Evolutionary conservation across 2,329 filamentous ascomycete species (phyloP), one percentile per base, ranked within the genome.

Genomic region (Aspergillus costaricaensis): DNA sequence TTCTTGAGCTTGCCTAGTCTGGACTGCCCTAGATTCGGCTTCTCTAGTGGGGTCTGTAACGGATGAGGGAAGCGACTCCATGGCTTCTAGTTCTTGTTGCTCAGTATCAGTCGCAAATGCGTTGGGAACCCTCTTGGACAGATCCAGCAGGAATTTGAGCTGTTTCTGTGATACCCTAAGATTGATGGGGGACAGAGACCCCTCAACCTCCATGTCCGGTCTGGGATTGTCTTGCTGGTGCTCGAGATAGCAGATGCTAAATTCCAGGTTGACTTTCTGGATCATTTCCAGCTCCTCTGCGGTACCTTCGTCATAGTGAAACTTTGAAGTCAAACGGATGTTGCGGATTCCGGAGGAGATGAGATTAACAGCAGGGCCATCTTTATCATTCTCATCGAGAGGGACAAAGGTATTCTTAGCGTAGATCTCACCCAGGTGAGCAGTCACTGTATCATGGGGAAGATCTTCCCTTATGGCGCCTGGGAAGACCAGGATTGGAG

Each of bases 351-450:
- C 95, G 17, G 92, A 89, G 2, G 91, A 90, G 15, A 99, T 85
- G 73, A 96, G 92, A 82, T 96, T 99, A 32, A 91, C 91, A 61
- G 91, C 88, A 3, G 89, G 85, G 0, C 90, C 85, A 30, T 87
- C 79, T 67, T 90, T 82, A 0, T 36, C 32, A 36, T 87, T 88
- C 61, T 96, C 92, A 64, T 96, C 90, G 3, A 98, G 79, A 0
- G 91, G 90, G 0, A 89, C 86, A 72, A 99, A 99, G 65, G 89
- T 91, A 75, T 99, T 99, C 76, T 93, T 92, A 0, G 91, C 93
- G 72, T 98, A 99, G 23, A 99, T 97, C 74, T 99, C 96, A 78
- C 95, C 95, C 2, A 99, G 81, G 70, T 98, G 96, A 0, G 94
- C 95, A 0, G 92, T 98, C 59, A 99, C 80, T 6, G 92, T 83